A percentile compares a stretch with the other conserved stretches of the same genome.
Conservation (phyloP, 2,329 filamentous ascomycete genomes). For the Sporothrix sp. region DNA sequence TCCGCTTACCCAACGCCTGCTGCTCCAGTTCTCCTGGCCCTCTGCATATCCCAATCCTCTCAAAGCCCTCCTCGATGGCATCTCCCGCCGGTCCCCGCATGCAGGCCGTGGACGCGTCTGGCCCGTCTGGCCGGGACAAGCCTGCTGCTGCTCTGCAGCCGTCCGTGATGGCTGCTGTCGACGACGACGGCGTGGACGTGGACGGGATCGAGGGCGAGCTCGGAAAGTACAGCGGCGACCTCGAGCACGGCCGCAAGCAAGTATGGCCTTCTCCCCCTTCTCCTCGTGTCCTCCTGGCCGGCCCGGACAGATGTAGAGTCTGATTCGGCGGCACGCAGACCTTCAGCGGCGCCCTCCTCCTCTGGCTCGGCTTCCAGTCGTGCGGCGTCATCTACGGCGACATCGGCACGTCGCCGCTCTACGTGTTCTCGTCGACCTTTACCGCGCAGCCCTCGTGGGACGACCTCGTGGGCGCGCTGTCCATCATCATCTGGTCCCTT, state of each 20-base stretch:
- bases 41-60: too few relatives aligned
- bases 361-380: conserved; percentile 52
- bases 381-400: conserved; percentile 61
- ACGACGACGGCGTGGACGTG: background rate
- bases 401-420: conserved; percentile 55
- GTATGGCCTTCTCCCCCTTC: background rate
- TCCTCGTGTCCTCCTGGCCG: background rate
- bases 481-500: conserved; percentile 59
- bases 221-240: conserved; percentile 1
- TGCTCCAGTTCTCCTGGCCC: too few relatives aligned
- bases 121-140: background rate
- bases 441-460: conserved; percentile 42
- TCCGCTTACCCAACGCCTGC: too few relatives aligned
- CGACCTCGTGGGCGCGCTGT: conserved; percentile 55
- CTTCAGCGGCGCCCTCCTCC: conserved; percentile 19
- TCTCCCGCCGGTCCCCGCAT: too few relatives aligned
- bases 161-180: background rate
- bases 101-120: background rate
- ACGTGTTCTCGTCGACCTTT: conserved; percentile 63
- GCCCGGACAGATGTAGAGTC: background rate
- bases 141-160: background rate
- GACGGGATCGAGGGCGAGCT: background rate
- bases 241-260: conserved; percentile 10
- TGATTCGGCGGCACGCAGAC: conserved; percentile 16
- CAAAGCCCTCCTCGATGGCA: too few relatives aligned